Evolutionary conservation across 1,139 yeast species (phyloP).

Genomic region (Hyphopichia khmerensis): DNA sequence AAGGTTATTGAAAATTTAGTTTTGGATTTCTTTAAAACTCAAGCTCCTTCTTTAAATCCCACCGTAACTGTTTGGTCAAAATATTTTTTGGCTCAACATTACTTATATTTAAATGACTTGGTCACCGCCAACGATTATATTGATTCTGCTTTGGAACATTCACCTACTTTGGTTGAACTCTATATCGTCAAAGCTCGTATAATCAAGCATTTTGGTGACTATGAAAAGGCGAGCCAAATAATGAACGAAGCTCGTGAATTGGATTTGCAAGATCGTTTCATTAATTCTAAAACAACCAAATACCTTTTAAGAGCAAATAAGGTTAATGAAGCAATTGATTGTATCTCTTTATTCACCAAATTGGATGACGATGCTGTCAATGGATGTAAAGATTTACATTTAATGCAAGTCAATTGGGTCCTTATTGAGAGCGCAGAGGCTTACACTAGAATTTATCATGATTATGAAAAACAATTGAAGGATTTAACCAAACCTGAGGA

Average conservation of each 20-base stretch:
- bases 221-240: constrained; percentile 57
- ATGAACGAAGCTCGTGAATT: constrained; percentile 72
- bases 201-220: constrained; percentile 66
- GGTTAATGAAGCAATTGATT: constrained; percentile 71
- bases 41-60: constrained; percentile 41
- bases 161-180: constrained; percentile 83
- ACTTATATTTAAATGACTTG: constrained; percentile 54
- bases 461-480: constrained; percentile 17
- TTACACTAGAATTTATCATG: constrained; percentile 42
- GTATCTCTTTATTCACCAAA: constrained; percentile 79
- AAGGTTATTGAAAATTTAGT: constrained; percentile 55
- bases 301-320: constrained; percentile 79
- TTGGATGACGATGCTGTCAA: constrained; percentile 70
- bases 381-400: constrained; percentile 84
- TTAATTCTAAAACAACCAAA: constrained; percentile 85
- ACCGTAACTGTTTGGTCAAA: constrained; percentile 69
- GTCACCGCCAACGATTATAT: constrained; percentile 54
- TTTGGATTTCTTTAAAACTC: constrained; percentile 38
- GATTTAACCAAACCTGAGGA: constrained; percentile 9
- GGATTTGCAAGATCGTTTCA: constrained; percentile 87
- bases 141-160: constrained; percentile 65
- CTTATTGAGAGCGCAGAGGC: constrained; percentile 84
- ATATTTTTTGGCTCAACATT: constrained; percentile 82
- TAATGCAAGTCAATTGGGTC: constrained; percentile 93
- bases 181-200: constrained; percentile 80